These are phyloP conservation scores for Mycena vulgaris DNA, from an alignment of 768 basidiomycete genomes.

Conservation along the genomic window DNA sequence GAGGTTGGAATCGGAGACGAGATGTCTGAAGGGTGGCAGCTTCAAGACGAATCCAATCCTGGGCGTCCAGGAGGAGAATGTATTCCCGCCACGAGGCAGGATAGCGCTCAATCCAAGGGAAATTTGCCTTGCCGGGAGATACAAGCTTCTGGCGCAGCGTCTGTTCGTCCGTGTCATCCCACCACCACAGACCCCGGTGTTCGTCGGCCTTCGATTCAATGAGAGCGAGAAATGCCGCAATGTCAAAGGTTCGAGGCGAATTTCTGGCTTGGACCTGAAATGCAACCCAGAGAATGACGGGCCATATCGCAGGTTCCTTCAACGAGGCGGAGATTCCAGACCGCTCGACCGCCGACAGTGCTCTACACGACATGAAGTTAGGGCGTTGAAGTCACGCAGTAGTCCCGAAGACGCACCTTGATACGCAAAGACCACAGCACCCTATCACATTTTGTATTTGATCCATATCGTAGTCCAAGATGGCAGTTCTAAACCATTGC, in stretches of 20 bases:
- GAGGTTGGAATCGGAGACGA: background rate
- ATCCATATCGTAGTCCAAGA: slow-evolving; percentile 25
- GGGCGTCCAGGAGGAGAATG: slow-evolving; percentile 1
- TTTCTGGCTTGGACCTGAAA: slow-evolving; percentile 26
- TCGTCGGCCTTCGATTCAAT: slow-evolving; percentile 7
- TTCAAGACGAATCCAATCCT: slow-evolving; percentile 26
- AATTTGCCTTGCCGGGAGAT: background rate
- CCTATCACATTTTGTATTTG: slow-evolving; percentile 14
- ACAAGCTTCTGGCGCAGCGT: slow-evolving; percentile 22
- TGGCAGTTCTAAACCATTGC: slow-evolving; percentile 34
- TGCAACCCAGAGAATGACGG: slow-evolving; percentile 34
- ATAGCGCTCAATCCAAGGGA: slow-evolving; percentile 31
- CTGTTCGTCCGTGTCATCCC: slow-evolving; percentile 33
- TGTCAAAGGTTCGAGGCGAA: background rate
- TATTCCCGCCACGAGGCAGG: slow-evolving; percentile 30
- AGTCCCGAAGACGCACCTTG: slow-evolving; percentile 7
- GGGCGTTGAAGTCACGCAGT: background rate
- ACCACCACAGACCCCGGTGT: slow-evolving; percentile 24
- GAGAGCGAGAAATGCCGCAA: slow-evolving; percentile 17
- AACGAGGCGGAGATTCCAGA: background rate
- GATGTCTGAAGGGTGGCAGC: slow-evolving; percentile 7
- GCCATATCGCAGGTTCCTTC: slow-evolving; percentile 29
- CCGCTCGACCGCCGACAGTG: slow-evolving; percentile 1
- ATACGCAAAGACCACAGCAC: slow-evolving; percentile 24
- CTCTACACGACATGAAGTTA: slow-evolving; percentile 1